Percentiles rank a stretch among this genome's conserved stretches.
These are phyloP conservation scores for Coemansia sp. DNA, from an alignment of 192 early-diverging fungal species.

Conservation along the genomic window DNA sequence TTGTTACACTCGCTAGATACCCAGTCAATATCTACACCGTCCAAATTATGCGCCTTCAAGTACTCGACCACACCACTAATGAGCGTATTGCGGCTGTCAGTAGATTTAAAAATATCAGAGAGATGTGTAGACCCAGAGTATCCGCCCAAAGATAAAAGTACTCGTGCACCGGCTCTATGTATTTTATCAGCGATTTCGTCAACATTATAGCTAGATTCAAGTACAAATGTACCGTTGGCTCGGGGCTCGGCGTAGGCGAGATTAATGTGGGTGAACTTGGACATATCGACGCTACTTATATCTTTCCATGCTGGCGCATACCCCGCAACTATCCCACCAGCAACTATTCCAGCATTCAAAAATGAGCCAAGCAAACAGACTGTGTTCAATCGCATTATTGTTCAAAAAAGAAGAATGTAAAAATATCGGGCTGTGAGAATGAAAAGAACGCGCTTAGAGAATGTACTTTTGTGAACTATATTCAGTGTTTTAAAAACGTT, in stretches of 20 bases:
- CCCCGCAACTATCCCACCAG: constrained; percentile 29
- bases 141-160: constrained; percentile 72
- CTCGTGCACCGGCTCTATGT: constrained; percentile 41
- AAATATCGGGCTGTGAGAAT: neutral
- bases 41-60: constrained; percentile 51
- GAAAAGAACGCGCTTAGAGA: neutral
- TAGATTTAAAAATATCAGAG: constrained; percentile 55
- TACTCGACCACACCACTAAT: constrained; percentile 44
- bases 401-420: neutral
- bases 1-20: constrained; percentile 63
- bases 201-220: constrained; percentile 31
- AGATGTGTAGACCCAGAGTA: constrained; percentile 71
- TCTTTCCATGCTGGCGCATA: constrained; percentile 51
- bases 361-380: neutral
- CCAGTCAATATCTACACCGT: constrained; percentile 72
- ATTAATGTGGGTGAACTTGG: constrained; percentile 63
- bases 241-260: constrained; percentile 61
- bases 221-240: constrained; percentile 31
- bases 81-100: constrained; percentile 37
- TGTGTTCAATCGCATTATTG: neutral
- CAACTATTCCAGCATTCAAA: neutral
- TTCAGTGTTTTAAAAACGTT: neutral
- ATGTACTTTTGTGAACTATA: neutral
- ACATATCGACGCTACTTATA: constrained; percentile 24
- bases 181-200: constrained; percentile 20